These are phyloP conservation scores for Sphagnum fallax DNA, from an alignment of 228 moss, liverwort and hornwort species.

Conservation along the genomic window DNA sequence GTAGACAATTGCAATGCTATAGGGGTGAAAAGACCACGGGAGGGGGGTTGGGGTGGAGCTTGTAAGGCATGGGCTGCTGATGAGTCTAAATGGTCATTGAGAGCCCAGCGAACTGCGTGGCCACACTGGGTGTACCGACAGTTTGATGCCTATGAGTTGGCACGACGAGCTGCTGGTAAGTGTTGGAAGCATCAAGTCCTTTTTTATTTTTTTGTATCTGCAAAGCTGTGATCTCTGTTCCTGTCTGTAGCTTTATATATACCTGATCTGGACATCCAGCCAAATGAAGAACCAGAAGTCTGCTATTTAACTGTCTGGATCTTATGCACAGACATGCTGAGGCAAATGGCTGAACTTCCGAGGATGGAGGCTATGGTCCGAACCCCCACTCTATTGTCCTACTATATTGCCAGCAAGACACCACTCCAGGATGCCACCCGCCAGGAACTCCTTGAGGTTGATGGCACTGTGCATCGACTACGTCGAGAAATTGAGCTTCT, in stretches of 20 bases:
- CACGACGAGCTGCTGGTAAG: constrained; percentile 91
- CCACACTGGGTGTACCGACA: constrained; percentile 99
- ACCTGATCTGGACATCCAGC: too few species aligned
- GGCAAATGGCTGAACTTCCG: constrained; percentile 92
- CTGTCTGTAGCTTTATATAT: too few species aligned
- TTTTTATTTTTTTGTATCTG: background rate
- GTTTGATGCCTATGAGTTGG: constrained; percentile 90
- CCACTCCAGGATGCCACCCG: constrained; percentile 93
- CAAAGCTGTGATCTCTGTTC: background rate
- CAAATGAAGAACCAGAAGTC: too few species aligned
- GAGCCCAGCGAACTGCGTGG: constrained; percentile 84
- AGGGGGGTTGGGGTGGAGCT: constrained; percentile 81
- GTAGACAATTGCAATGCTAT: constrained; percentile 19
- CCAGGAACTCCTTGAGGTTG: constrained; percentile 94
- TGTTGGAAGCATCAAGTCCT: background rate
- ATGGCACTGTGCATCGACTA: constrained; percentile 87
- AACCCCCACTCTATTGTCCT: constrained; percentile 68
- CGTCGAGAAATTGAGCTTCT: constrained; percentile 89
- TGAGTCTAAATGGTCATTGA: constrained; percentile 65
- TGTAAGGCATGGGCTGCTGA: constrained; percentile 89
- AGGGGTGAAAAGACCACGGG: constrained; percentile 35
- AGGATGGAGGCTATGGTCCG: constrained; percentile 76
- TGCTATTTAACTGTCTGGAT: background rate
- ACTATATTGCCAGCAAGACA: constrained; percentile 96
- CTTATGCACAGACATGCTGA: constrained; percentile 66